Conservation (phyloP, 805 yeast genomes). For the Metschnikowia lachancei region DNA sequence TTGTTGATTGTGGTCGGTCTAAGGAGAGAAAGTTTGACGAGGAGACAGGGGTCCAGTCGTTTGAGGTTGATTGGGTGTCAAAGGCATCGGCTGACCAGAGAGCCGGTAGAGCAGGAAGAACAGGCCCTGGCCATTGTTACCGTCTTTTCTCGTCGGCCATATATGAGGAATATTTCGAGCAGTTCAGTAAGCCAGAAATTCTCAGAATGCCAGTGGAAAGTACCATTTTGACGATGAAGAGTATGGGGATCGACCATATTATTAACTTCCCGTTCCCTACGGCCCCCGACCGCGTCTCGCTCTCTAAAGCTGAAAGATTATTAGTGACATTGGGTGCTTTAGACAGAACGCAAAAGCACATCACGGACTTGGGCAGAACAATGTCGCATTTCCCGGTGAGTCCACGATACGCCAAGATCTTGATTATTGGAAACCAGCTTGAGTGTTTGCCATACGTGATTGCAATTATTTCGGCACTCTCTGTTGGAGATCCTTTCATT, state of each 20-base stretch:
- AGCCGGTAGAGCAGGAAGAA: slow-evolving; percentile 96
- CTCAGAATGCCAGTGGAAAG: slow-evolving; percentile 95
- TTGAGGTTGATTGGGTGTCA: slow-evolving; percentile 86
- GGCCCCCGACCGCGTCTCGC: slow-evolving; percentile 66
- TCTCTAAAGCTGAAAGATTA: slow-evolving; percentile 64
- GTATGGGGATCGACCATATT: slow-evolving; percentile 92
- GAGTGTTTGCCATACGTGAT: slow-evolving; percentile 85
- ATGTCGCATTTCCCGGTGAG: slow-evolving; percentile 92
- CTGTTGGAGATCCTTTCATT: slow-evolving; percentile 91
- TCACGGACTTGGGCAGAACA: slow-evolving; percentile 77
- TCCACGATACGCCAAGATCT: slow-evolving; percentile 89
- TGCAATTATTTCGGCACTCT: slow-evolving; percentile 85
- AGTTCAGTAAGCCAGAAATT: slow-evolving; percentile 86
- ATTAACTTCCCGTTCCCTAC: slow-evolving; percentile 95
- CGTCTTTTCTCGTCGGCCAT: slow-evolving; percentile 91
- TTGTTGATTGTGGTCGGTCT: slow-evolving; percentile 91
- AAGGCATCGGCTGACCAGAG: slow-evolving; percentile 96
- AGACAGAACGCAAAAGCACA: slow-evolving; percentile 44
- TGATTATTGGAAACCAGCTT: slow-evolving; percentile 82
- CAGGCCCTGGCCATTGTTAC: slow-evolving; percentile 98
- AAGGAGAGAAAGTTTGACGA: slow-evolving; percentile 84
- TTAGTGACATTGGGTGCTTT: slow-evolving; percentile 79
- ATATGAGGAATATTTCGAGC: slow-evolving; percentile 78
- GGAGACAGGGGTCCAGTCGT: slow-evolving; percentile 87
- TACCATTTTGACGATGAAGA: slow-evolving; percentile 91